Percentiles rank a stretch among this genome's conserved stretches.
phyloP scores from a whole-genome alignment of 441 rosid species.

The Breynia disticha region DNA sequence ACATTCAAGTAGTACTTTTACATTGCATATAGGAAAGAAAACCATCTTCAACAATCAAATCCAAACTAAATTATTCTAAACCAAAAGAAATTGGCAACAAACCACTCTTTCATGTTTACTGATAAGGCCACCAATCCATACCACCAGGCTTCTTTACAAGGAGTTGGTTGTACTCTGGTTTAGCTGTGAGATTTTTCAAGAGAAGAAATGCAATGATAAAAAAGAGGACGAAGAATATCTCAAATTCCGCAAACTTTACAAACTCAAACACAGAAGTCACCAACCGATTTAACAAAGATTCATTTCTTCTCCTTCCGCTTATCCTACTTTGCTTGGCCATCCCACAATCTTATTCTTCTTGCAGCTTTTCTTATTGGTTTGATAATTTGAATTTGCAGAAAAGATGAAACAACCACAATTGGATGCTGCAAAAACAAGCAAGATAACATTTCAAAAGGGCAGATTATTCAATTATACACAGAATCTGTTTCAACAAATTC shows the following conservation, averaged over 20 bases:
- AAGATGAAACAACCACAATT: too few relatives aligned
- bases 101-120: conserved; percentile 6
- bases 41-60: conserved; percentile 2
- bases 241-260: conserved; percentile 57
- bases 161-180: too few relatives aligned
- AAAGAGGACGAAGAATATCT: conserved; percentile 68
- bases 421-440: too few relatives aligned
- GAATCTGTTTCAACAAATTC: too few relatives aligned
- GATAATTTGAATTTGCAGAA: too few relatives aligned
- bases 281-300: conserved; percentile 38
- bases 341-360: conserved; percentile 5
- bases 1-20: too few relatives aligned
- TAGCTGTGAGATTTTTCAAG: conserved; percentile 75
- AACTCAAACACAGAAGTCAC: conserved; percentile 41
- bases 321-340: conserved; percentile 35
- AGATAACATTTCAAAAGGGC: too few relatives aligned
- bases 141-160: too few relatives aligned
- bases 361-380: background rate
- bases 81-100: background rate
- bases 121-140: conserved; percentile 57
- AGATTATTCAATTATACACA: too few relatives aligned
- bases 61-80: background rate
- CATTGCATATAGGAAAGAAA: too few relatives aligned
- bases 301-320: conserved; percentile 29
- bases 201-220: conserved; percentile 44